These are phyloP conservation scores for Stachybotrys elegans DNA, from an alignment of 2,329 filamentous ascomycete species.

Conservation along the genomic window DNA sequence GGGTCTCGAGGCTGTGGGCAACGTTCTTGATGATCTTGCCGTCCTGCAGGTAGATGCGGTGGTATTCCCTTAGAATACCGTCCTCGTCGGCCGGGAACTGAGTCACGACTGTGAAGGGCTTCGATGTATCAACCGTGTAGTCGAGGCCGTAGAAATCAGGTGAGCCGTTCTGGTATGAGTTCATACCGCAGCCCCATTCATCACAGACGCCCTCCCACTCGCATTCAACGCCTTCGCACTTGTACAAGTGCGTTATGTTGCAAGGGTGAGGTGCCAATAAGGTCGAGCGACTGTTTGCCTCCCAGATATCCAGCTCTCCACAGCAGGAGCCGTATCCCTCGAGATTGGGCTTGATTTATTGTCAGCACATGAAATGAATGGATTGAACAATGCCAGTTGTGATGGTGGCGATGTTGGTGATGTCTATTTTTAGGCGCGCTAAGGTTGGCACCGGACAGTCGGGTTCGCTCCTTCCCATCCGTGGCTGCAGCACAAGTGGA, in stretches of 20 bases:
- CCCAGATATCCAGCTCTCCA: constrained; percentile 49
- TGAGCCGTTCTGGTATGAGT: constrained; percentile 26
- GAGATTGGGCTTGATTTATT: constrained; percentile 28
- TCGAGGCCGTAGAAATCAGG: constrained; percentile 22
- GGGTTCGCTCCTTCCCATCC: too few species aligned
- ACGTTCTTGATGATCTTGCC: constrained; percentile 13
- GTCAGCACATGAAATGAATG: too few species aligned
- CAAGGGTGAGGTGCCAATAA: constrained; percentile 42
- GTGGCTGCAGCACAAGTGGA: not conserved
- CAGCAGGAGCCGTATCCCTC: constrained; percentile 40
- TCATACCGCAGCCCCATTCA: constrained; percentile 34
- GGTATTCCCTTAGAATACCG: constrained; percentile 40
- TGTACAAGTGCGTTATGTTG: constrained; percentile 34
- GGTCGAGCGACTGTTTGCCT: constrained; percentile 39
- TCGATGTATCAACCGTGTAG: constrained; percentile 23
- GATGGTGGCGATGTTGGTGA: too few species aligned
- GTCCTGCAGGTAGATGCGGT: constrained; percentile 35
- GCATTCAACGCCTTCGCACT: constrained; percentile 35
- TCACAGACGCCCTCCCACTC: constrained; percentile 32
- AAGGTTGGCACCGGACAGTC: too few species aligned
- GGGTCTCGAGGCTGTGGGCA: constrained; percentile 12
- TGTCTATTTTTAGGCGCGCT: too few species aligned
- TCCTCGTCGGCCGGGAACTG: constrained; percentile 35
- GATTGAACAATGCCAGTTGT: too few species aligned
- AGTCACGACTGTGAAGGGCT: constrained; percentile 38